Percentiles rank a stretch among this genome's conserved stretches.
Evolutionary conservation across 2,329 filamentous ascomycete genomes (phyloP).

Genomic region (Tolypocladium ovalisporum): DNA sequence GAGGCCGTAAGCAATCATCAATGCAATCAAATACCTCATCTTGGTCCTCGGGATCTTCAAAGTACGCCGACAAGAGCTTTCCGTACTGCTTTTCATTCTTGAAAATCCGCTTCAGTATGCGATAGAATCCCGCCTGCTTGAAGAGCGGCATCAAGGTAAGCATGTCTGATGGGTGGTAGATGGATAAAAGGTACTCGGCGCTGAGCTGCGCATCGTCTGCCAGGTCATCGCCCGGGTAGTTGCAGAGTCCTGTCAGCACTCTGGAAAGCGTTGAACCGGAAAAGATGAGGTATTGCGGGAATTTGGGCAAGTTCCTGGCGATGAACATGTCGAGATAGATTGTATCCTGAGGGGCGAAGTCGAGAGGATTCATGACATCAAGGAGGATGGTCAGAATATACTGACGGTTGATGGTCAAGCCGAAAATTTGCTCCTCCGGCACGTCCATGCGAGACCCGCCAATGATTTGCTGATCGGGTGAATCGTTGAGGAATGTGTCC

Average conservation of each 20-base stretch:
- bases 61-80: conserved; percentile 67
- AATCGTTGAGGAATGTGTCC: conserved; percentile 82
- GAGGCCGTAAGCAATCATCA: conserved; percentile 58
- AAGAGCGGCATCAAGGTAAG: conserved; percentile 66
- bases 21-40: conserved; percentile 71
- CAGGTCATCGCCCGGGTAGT: conserved; percentile 69
- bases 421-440: conserved; percentile 55
- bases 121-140: conserved; percentile 71
- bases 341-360: conserved; percentile 70
- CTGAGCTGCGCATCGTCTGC: conserved; percentile 95
- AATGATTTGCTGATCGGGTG: conserved; percentile 50
- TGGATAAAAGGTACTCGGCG: conserved; percentile 84
- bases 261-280: conserved; percentile 76
- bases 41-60: conserved; percentile 73
- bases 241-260: conserved; percentile 72
- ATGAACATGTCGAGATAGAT: conserved; percentile 99
- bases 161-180: conserved; percentile 83
- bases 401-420: conserved; percentile 73
- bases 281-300: conserved; percentile 87
- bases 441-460: conserved; percentile 38
- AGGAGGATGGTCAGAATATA: conserved; percentile 85
- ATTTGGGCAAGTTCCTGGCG: conserved; percentile 89
- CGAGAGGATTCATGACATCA: conserved; percentile 72
- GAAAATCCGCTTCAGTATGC: conserved; percentile 85
- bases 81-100: conserved; percentile 69